These are phyloP conservation scores for Pyrus communis DNA, from an alignment of 306 rosid genomes.

Conservation along the genomic window DNA sequence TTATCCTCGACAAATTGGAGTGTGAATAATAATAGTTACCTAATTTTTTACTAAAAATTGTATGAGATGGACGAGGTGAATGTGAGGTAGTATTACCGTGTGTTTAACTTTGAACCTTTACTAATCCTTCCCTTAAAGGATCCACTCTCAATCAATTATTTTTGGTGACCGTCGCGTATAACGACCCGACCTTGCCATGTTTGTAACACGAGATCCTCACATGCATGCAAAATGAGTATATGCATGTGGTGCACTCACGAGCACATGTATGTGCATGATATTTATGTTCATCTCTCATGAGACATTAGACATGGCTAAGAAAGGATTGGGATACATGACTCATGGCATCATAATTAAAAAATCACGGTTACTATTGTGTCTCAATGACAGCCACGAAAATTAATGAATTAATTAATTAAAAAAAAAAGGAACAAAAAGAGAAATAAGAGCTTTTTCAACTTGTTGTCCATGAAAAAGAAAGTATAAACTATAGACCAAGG, in stretches of 20 bases:
- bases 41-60: no score
- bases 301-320: not conserved
- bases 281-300: conserved; percentile 19
- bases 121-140: no score
- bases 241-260: conserved; percentile 21
- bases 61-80: no score
- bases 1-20: no score
- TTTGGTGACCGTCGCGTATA: conserved; percentile 17
- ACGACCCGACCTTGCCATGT: conserved; percentile 54
- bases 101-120: no score
- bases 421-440: not conserved
- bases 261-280: conserved; percentile 36
- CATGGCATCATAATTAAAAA: not conserved
- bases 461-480: not conserved
- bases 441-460: not conserved
- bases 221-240: conserved; percentile 29
- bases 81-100: no score
- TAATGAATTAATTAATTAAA: not conserved
- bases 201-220: conserved; percentile 61
- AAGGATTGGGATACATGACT: not conserved
- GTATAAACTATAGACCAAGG: not conserved
- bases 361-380: not conserved
- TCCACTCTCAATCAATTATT: not conserved
- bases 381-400: conserved; percentile 10
- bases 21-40: no score